Evolutionary conservation across 495 filamentous ascomycete species (phyloP).

Genomic region (Mytilinidion resinicola): DNA sequence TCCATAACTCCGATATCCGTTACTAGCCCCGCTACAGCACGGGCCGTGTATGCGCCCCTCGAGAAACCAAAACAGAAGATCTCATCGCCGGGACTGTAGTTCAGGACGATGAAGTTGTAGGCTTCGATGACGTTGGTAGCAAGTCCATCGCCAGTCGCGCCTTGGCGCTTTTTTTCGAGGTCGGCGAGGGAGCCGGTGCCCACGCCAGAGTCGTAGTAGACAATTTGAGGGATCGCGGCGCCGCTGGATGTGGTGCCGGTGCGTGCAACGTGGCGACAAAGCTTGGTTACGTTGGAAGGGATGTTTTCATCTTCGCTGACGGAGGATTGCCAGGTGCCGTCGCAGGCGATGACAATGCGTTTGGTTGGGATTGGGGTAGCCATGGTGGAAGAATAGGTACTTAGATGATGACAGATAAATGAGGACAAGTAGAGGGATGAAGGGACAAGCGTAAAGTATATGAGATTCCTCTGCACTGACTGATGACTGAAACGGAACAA

Average conservation of each 20-base stretch:
- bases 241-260: slow-evolving; percentile 11
- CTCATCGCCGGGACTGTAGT: slow-evolving; percentile 50
- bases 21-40: slow-evolving; percentile 51
- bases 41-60: slow-evolving; percentile 53
- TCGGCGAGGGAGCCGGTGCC: slow-evolving; percentile 36
- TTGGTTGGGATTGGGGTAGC: neutral
- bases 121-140: slow-evolving; percentile 46
- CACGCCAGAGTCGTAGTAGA: slow-evolving; percentile 52
- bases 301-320: slow-evolving; percentile 11
- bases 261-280: slow-evolving; percentile 20
- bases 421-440: too few relatives aligned
- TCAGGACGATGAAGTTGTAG: slow-evolving; percentile 46
- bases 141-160: slow-evolving; percentile 31
- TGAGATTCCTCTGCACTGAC: too few relatives aligned
- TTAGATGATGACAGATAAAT: too few relatives aligned
- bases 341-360: slow-evolving; percentile 6
- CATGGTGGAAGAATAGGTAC: too few relatives aligned
- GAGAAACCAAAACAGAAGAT: slow-evolving; percentile 58
- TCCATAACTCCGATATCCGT: slow-evolving; percentile 43
- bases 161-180: slow-evolving; percentile 11
- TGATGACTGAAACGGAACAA: too few relatives aligned
- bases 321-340: slow-evolving; percentile 26
- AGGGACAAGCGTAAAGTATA: too few relatives aligned
- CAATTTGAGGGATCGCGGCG: slow-evolving; percentile 39
- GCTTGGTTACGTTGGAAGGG: slow-evolving; percentile 27